Percentiles rank a stretch among this genome's conserved stretches.
Conservation (phyloP, 2,329 filamentous ascomycete genomes). For the Botrytis byssoidea region DNA sequence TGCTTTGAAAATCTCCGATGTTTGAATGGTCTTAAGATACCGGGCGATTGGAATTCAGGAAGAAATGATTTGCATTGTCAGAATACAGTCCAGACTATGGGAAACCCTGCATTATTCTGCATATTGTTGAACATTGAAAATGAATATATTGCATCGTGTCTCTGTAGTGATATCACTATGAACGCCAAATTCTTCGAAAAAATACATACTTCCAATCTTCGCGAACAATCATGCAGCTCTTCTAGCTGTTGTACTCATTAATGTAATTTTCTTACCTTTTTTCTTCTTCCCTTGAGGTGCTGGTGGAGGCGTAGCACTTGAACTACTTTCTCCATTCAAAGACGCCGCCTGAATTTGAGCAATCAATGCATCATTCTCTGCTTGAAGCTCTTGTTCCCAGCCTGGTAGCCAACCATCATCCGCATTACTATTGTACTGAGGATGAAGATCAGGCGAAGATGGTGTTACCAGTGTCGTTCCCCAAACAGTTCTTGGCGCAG, state of each 20-base stretch:
- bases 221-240: slow-evolving; percentile 40
- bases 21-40: neutral
- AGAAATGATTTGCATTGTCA: neutral
- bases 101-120: neutral
- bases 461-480: slow-evolving; percentile 71
- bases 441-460: slow-evolving; percentile 54
- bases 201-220: neutral
- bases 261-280: slow-evolving; percentile 70
- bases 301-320: slow-evolving; percentile 17
- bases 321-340: slow-evolving; percentile 38
- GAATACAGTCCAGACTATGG: neutral
- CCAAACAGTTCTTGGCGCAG: slow-evolving; percentile 80
- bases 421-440: slow-evolving; percentile 35
- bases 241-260: slow-evolving; percentile 61
- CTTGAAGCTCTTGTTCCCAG: slow-evolving; percentile 73
- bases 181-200: slow-evolving; percentile 15
- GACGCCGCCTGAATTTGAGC: slow-evolving; percentile 57
- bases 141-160: slow-evolving; percentile 12
- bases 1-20: neutral
- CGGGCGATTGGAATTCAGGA: neutral
- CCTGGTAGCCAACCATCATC: slow-evolving; percentile 87
- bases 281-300: slow-evolving; percentile 53
- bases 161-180: slow-evolving; percentile 12
- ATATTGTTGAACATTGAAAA: slow-evolving; percentile 12
- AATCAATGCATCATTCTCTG: slow-evolving; percentile 55